Percentiles rank a stretch among this genome's conserved stretches.
phyloP scores from a whole-genome alignment of 331 rosid species.

The Erythrophleum ivorense region DNA sequence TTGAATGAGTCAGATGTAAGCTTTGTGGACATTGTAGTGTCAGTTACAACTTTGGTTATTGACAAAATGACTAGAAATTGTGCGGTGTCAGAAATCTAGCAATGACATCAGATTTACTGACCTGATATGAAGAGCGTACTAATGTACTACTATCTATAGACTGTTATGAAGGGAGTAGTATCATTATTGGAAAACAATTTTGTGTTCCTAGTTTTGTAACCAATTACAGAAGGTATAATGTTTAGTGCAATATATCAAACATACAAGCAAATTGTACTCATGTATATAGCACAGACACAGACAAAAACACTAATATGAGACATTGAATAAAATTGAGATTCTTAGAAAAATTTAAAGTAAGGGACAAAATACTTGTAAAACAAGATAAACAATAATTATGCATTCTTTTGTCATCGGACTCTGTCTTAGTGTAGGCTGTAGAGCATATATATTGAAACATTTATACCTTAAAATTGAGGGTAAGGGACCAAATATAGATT shows the following conservation, averaged over 20 bases:
- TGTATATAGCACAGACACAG: not conserved
- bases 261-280: not conserved
- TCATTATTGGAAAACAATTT: not conserved
- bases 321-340: not conserved
- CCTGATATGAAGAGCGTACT: not conserved
- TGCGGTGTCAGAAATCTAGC: not conserved
- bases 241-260: not conserved
- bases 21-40: not conserved
- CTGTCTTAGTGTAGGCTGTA: not conserved
- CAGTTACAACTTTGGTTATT: not conserved
- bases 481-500: not conserved
- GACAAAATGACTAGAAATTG: not conserved
- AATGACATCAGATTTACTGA: not conserved
- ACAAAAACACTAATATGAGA: not conserved
- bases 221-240: not conserved
- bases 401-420: not conserved
- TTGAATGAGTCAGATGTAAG: not conserved
- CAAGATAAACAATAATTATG: not conserved
- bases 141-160: not conserved
- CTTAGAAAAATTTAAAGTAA: not conserved
- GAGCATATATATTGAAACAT: not conserved
- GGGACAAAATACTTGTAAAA: not conserved
- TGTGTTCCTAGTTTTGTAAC: not conserved
- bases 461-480: slow-evolving; percentile 1
- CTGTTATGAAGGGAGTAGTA: not conserved